Conservation (phyloP, 768 basidiomycete species). For the Amanita rubescens region DNA sequence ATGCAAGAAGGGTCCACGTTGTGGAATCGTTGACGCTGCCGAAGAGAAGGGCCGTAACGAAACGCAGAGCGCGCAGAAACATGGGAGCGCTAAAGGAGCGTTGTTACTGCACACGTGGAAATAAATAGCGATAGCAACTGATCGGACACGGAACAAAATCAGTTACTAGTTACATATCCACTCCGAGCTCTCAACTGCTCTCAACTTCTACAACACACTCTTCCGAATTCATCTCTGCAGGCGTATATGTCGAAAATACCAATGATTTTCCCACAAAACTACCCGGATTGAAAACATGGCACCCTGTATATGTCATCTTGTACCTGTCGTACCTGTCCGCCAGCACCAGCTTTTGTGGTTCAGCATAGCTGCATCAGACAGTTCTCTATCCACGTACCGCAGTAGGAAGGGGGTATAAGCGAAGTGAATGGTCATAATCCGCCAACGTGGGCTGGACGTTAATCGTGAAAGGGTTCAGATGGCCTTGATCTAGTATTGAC, state of each 20-base stretch:
- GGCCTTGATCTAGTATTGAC: conserved; percentile 90
- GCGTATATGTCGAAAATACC: conserved; percentile 87
- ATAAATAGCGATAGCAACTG: not conserved
- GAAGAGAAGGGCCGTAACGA: conserved; percentile 22
- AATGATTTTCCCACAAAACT: conserved; percentile 80
- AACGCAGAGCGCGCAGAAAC: not conserved
- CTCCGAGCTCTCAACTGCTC: conserved; percentile 23
- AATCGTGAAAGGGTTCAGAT: conserved; percentile 81
- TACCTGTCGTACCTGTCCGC: conserved; percentile 97
- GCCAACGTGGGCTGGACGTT: conserved; percentile 82
- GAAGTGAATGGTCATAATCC: conserved; percentile 87
- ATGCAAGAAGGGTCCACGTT: conserved; percentile 37
- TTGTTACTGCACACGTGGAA: not conserved
- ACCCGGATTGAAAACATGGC: conserved; percentile 98
- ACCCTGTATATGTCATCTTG: conserved; percentile 94
- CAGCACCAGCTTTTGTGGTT: conserved; percentile 60
- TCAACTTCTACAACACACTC: conserved; percentile 49
- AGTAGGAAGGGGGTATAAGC: conserved; percentile 92
- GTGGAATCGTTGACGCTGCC: conserved; percentile 24
- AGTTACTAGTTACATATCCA: too few relatives aligned
- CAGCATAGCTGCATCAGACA: not conserved
- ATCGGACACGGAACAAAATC: not conserved
- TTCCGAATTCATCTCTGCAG: conserved; percentile 77
- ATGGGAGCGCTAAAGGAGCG: not conserved
- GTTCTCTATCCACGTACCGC: conserved; percentile 44